Conservation (phyloP, 345 rosid genomes). For the Mercurialis annua region DNA sequence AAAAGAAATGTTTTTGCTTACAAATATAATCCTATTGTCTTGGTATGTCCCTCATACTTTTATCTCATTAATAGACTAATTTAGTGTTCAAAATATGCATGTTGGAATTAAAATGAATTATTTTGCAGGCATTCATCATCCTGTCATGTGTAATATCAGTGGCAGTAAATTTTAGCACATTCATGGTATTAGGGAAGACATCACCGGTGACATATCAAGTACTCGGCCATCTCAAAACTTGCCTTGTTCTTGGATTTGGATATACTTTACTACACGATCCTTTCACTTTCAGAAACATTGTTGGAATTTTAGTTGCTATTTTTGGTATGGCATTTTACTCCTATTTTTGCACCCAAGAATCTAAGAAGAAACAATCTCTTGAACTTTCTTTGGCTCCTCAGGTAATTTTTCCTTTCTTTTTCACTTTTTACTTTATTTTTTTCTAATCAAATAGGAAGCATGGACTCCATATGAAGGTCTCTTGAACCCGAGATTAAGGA, state of each 20-base stretch:
- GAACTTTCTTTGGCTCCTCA: slow-evolving; percentile 54
- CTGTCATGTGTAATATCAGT: slow-evolving; percentile 90
- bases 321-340: slow-evolving; percentile 93
- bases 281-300: slow-evolving; percentile 72
- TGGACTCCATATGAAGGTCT: too few relatives aligned
- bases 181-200: slow-evolving; percentile 97
- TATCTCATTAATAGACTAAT: not conserved
- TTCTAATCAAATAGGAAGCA: too few relatives aligned
- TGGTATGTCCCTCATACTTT: slow-evolving; percentile 39
- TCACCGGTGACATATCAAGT: slow-evolving; percentile 98
- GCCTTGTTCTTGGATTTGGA: slow-evolving; percentile 86
- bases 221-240: slow-evolving; percentile 93
- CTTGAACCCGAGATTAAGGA: too few relatives aligned
- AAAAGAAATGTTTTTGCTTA: slow-evolving; percentile 77
- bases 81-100: not conserved
- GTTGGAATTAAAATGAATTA: not conserved
- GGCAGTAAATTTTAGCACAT: slow-evolving; percentile 93
- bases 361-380: slow-evolving; percentile 64
- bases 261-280: slow-evolving; percentile 90
- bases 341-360: slow-evolving; percentile 75
- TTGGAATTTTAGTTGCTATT: slow-evolving; percentile 81
- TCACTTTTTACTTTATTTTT: not conserved
- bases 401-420: slow-evolving; percentile 29
- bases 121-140: slow-evolving; percentile 68
- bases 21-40: slow-evolving; percentile 70